These are phyloP conservation scores for Asclepias syriaca DNA, from an alignment of 257 asterid genomes.

Conservation along the genomic window DNA sequence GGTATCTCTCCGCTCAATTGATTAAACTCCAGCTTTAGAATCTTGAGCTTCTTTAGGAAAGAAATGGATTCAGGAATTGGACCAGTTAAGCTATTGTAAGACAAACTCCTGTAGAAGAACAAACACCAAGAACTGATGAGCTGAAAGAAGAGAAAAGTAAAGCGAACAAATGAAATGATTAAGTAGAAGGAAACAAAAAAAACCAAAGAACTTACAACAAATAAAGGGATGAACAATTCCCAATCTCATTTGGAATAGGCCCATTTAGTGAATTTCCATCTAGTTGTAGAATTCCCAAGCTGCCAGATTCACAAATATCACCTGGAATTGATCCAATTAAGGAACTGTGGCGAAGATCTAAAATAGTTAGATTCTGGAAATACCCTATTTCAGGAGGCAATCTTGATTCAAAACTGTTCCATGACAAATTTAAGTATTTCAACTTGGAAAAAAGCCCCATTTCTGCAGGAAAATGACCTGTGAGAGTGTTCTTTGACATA, in stretches of 20 bases:
- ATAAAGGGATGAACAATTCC: slow-evolving; percentile 79
- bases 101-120: slow-evolving; percentile 68
- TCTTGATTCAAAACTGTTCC: slow-evolving; percentile 70
- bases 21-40: slow-evolving; percentile 74
- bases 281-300: slow-evolving; percentile 78
- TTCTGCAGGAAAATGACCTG: slow-evolving; percentile 65
- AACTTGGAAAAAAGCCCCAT: slow-evolving; percentile 70
- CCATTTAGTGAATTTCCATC: slow-evolving; percentile 82
- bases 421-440: slow-evolving; percentile 67
- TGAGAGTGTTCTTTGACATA: slow-evolving; percentile 62
- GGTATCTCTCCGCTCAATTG: slow-evolving; percentile 89
- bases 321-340: slow-evolving; percentile 66
- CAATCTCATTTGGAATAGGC: slow-evolving; percentile 64
- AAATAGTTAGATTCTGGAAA: slow-evolving; percentile 56
- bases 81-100: slow-evolving; percentile 69
- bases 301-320: slow-evolving; percentile 78
- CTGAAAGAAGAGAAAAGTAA: neutral
- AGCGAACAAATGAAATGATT: neutral
- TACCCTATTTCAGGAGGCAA: slow-evolving; percentile 76
- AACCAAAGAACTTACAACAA: slow-evolving; percentile 55
- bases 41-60: slow-evolving; percentile 62
- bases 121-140: neutral
- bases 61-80: slow-evolving; percentile 69
- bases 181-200: neutral
- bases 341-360: slow-evolving; percentile 63